Percentiles rank a stretch among this genome's conserved stretches.
phyloP scores from a whole-genome alignment of 2,329 filamentous ascomycete genomes.

The Hortaea werneckii region DNA sequence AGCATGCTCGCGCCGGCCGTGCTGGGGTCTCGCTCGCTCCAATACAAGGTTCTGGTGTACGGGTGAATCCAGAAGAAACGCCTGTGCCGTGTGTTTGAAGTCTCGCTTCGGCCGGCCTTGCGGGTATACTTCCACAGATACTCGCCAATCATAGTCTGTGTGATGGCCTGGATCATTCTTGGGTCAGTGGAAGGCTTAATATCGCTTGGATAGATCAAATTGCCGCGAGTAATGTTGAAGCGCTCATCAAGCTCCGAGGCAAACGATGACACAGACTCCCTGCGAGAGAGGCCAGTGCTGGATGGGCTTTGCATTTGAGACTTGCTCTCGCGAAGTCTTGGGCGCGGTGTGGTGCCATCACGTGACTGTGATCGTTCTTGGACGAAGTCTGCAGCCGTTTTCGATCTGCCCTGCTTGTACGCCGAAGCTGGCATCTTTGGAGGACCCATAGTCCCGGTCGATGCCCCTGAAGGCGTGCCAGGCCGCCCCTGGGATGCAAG shows the following conservation, averaged over 20 bases:
- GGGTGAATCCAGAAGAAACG: conserved; percentile 99
- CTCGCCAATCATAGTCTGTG: conserved; percentile 98
- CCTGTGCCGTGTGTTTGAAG: conserved; percentile 81
- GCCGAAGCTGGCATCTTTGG: conserved; percentile 75
- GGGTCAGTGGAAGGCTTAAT: conserved; percentile 69
- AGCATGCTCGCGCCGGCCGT: conserved; percentile 66
- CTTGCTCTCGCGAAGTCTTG: conserved; percentile 34
- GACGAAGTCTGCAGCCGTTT: conserved; percentile 16
- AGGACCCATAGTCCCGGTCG: conserved; percentile 60
- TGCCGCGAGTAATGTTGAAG: conserved; percentile 60
- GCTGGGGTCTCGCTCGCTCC: conserved; percentile 84
- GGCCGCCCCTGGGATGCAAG: conserved; percentile 55
- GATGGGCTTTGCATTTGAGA: conserved; percentile 36
- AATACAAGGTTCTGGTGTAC: conserved; percentile 92
- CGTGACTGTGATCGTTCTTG: conserved; percentile 13
- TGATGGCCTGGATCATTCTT: conserved; percentile 97
- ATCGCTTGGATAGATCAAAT: conserved; percentile 47
- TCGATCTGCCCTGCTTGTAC: conserved; percentile 35
- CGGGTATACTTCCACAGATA: conserved; percentile 99
- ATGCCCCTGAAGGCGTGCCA: conserved; percentile 20
- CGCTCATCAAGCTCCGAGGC: conserved; percentile 84
- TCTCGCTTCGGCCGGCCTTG: conserved; percentile 77
- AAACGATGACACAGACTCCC: conserved; percentile 90
- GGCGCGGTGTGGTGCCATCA: conserved; percentile 49
- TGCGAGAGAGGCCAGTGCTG: conserved; percentile 41